A percentile compares a stretch with the other conserved stretches of the same genome.
These are phyloP conservation scores for Spirogloea muscicola DNA, from an alignment of 139 green algal species.

Conservation along the genomic window DNA sequence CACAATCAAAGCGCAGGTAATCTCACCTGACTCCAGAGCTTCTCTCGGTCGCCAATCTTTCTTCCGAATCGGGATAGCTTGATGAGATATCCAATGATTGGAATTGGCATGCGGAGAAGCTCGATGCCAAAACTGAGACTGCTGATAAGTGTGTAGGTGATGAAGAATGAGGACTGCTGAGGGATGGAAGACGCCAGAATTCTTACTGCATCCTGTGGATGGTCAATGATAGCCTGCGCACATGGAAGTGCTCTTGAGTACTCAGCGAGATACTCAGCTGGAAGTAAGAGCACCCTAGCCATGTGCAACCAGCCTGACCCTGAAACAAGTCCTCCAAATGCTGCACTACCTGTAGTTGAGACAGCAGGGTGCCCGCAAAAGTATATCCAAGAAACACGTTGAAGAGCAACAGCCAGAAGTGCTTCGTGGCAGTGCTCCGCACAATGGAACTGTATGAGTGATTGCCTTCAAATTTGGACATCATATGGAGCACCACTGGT, in stretches of 20 bases:
- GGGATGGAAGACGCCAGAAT: constrained; percentile 36
- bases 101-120: constrained; percentile 35
- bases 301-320: no score
- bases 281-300: no score
- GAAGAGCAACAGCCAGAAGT: constrained; percentile 40
- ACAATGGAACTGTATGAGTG: neutral
- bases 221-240: constrained; percentile 14
- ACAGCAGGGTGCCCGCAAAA: constrained; percentile 31
- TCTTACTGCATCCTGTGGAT: constrained; percentile 13
- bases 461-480: constrained; percentile 16
- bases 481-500: constrained; percentile 9
- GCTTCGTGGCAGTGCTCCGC: neutral
- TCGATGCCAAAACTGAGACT: constrained; percentile 30
- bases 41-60: constrained; percentile 20
- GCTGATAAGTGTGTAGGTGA: constrained; percentile 40
- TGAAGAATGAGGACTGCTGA: constrained; percentile 36
- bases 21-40: constrained; percentile 33
- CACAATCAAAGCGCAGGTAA: neutral
- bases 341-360: constrained; percentile 15
- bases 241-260: no score
- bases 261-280: no score
- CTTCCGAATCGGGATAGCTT: neutral
- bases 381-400: constrained; percentile 37
- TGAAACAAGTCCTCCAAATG: no score
- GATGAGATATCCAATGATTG: constrained; percentile 31